These are phyloP conservation scores for Antitrichia curtipendula DNA, from an alignment of 225 moss, liverwort and hornwort genomes.

Conservation along the genomic window DNA sequence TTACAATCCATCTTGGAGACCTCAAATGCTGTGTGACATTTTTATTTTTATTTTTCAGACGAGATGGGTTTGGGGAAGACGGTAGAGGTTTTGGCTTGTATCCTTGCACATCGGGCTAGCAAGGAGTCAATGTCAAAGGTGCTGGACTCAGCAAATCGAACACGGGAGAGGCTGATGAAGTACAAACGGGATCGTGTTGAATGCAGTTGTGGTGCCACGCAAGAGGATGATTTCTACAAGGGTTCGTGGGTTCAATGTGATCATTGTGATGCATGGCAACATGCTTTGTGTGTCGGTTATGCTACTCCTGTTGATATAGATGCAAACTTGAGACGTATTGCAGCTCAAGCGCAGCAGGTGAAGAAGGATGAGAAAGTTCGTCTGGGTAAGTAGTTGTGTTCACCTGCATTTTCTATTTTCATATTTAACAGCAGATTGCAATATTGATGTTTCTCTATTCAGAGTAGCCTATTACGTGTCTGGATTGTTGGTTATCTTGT, in stretches of 20 bases:
- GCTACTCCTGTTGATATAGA: conserved; percentile 22
- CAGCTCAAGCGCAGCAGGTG: conserved; percentile 45
- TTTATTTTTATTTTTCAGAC: conserved; percentile 40
- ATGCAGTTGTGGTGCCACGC: conserved; percentile 76
- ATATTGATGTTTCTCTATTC: background rate
- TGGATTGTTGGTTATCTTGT: background rate
- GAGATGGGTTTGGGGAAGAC: conserved; percentile 99
- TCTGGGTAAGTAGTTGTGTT: conserved; percentile 21
- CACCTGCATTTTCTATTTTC: background rate
- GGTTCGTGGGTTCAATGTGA: conserved; percentile 85
- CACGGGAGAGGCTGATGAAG: conserved; percentile 20
- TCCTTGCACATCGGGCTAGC: conserved; percentile 68
- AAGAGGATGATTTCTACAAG: conserved; percentile 45
- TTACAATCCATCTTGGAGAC: background rate
- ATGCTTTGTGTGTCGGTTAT: conserved; percentile 74
- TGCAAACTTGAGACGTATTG: conserved; percentile 40
- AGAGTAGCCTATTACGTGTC: background rate
- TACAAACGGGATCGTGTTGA: conserved; percentile 64
- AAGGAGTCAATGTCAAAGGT: conserved; percentile 37
- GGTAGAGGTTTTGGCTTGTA: conserved; percentile 90
- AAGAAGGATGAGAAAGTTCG: conserved; percentile 28
- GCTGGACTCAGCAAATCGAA: conserved; percentile 28
- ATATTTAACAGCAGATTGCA: background rate
- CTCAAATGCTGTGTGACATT: background rate
- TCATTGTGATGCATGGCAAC: conserved; percentile 97